Conservation (phyloP, 2,329 filamentous ascomycete species). For the Thermoascus crustaceus region DNA sequence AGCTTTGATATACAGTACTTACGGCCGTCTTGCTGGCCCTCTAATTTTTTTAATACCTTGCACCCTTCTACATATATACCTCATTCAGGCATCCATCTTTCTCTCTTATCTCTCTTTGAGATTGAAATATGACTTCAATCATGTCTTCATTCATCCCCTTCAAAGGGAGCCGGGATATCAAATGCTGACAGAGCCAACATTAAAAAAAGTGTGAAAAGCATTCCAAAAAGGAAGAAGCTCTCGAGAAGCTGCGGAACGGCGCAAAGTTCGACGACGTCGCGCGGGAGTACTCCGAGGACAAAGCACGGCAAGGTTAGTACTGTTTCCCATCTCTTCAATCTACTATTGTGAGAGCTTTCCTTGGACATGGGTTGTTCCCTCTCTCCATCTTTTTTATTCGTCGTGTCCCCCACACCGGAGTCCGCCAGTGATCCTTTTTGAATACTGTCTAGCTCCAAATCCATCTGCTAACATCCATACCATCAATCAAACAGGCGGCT, state of each 20-base stretch:
- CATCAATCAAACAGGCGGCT: conserved; percentile 42
- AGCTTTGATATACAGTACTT: no score
- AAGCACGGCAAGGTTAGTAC: conserved; percentile 48
- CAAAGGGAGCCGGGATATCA: not conserved
- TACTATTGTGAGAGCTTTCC: not conserved
- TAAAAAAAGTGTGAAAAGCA: conserved; percentile 50
- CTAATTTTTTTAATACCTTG: no score
- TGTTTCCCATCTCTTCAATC: not conserved
- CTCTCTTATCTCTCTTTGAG: no score
- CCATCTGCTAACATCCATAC: not conserved
- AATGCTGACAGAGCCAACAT: not conserved
- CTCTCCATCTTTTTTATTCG: no score
- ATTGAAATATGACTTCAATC: not conserved
- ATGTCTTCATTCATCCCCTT: not conserved
- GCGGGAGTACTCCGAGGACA: conserved; percentile 57
- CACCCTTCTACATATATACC: no score
- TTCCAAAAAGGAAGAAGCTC: conserved; percentile 56
- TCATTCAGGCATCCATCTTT: no score
- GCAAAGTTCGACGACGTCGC: conserved; percentile 59
- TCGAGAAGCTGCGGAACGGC: conserved; percentile 52
- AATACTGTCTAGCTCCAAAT: no score
- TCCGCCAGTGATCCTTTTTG: not conserved
- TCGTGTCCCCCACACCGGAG: not conserved
- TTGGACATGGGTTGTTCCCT: conserved; percentile 1
- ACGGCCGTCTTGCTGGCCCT: no score